A percentile compares a stretch with the other conserved stretches of the same genome.
Conservation (phyloP, 257 asterid species). For the Voacanga thouarsii region DNA sequence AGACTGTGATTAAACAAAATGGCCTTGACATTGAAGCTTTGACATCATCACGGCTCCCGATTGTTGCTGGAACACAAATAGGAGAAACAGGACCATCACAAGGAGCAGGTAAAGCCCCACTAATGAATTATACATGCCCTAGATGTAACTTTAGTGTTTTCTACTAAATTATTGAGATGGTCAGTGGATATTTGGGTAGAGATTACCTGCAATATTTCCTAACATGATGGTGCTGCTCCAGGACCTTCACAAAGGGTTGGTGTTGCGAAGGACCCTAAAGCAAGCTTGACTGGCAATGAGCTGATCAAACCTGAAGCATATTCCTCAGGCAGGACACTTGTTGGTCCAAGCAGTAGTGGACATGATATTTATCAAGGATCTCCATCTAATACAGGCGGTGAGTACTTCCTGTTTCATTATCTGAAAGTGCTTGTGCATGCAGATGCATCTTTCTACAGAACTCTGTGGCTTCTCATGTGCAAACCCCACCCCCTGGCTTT, state of each 20-base stretch:
- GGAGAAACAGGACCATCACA: conserved; percentile 81
- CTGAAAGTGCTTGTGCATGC: not conserved
- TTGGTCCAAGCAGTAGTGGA: conserved; percentile 54
- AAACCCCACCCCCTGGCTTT: not conserved
- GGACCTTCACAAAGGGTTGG: conserved; percentile 63
- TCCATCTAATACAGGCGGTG: conserved; percentile 45
- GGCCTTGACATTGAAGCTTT: conserved; percentile 88
- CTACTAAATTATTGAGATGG: not conserved
- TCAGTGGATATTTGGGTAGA: not conserved
- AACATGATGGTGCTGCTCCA: conserved; percentile 26
- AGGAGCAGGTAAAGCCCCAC: conserved; percentile 52
- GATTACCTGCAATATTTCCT: not conserved
- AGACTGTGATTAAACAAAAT: conserved; percentile 91
- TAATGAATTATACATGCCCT: conserved; percentile 1
- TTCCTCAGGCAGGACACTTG: conserved; percentile 50
- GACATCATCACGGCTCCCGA: conserved; percentile 77
- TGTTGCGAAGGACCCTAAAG: conserved; percentile 51
- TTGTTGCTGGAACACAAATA: conserved; percentile 63
- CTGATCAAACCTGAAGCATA: conserved; percentile 52
- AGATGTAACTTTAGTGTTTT: not conserved
- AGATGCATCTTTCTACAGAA: not conserved
- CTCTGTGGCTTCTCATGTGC: not conserved
- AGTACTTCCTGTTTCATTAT: conserved; percentile 10
- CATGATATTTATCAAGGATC: conserved; percentile 67
- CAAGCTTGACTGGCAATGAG: conserved; percentile 60